Evolutionary conservation across 768 basidiomycete genomes (phyloP).

Genomic region (Infundibulicybe gibba): DNA sequence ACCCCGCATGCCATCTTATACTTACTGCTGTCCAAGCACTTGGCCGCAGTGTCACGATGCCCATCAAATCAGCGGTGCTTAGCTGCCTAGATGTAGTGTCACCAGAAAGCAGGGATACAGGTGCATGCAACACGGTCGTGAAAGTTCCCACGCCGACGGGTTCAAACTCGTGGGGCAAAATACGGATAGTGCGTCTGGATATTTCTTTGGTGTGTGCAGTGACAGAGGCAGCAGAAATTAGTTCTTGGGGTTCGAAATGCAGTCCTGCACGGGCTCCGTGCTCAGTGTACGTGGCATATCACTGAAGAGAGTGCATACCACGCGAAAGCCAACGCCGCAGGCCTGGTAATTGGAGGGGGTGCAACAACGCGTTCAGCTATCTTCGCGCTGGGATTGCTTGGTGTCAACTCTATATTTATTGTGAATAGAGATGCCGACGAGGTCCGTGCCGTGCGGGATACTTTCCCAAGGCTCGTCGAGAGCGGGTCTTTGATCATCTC

Average conservation of each 20-base stretch:
- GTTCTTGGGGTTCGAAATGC: slow-evolving; percentile 30
- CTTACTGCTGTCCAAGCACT: background rate
- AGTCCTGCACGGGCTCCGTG: slow-evolving; percentile 20
- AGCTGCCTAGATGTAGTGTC: slow-evolving; percentile 27
- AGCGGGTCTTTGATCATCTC: slow-evolving; percentile 24
- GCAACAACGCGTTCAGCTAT: slow-evolving; percentile 33
- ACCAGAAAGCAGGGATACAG: slow-evolving; percentile 24
- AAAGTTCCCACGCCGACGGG: slow-evolving; percentile 22
- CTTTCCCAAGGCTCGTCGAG: slow-evolving; percentile 17
- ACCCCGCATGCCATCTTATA: background rate
- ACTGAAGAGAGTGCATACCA: slow-evolving; percentile 11
- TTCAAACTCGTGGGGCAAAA: slow-evolving; percentile 30
- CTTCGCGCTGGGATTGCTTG: slow-evolving; percentile 45
- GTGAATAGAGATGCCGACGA: slow-evolving; percentile 27
- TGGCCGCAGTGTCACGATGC: slow-evolving; percentile 31
- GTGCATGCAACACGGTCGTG: slow-evolving; percentile 31
- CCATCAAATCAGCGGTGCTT: slow-evolving; percentile 27
- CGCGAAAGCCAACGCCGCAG: slow-evolving; percentile 19
- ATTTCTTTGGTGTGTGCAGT: background rate
- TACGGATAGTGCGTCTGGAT: slow-evolving; percentile 23
- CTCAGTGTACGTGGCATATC: slow-evolving; percentile 14
- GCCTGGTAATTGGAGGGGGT: slow-evolving; percentile 33
- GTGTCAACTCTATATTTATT: slow-evolving; percentile 46
- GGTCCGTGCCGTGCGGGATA: slow-evolving; percentile 21
- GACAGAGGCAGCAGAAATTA: background rate